Conservation (phyloP, 2,329 filamentous ascomycete species). For the Tolypocladium cylindrosporum region DNA sequence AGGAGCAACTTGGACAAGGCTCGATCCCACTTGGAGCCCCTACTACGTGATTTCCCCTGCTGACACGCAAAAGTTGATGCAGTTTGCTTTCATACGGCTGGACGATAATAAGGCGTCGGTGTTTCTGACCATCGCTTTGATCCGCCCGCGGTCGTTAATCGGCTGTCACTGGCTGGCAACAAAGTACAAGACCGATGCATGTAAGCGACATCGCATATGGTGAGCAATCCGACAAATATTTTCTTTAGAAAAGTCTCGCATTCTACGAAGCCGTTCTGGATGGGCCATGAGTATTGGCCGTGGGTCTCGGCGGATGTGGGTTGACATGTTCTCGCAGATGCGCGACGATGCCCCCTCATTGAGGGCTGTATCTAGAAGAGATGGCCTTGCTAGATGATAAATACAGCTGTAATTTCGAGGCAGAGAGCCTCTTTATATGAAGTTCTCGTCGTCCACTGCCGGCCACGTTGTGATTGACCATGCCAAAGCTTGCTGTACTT, state of each 20-base stretch:
- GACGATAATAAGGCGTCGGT: not conserved
- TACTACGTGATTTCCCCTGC: slow-evolving; percentile 6
- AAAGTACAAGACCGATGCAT: not conserved
- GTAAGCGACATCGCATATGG: not conserved
- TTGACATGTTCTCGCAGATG: slow-evolving; percentile 7
- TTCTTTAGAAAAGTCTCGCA: not conserved
- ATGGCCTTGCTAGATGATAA: slow-evolving; percentile 18
- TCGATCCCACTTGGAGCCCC: slow-evolving; percentile 6
- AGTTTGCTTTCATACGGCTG: not conserved
- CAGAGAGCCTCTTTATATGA: not conserved
- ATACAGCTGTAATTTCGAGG: slow-evolving; percentile 14
- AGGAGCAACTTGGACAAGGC: slow-evolving; percentile 9
- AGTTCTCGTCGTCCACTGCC: too few species aligned
- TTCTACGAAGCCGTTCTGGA: not conserved
- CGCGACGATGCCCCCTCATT: slow-evolving; percentile 6
- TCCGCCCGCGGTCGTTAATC: not conserved
- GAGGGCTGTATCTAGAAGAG: slow-evolving; percentile 17
- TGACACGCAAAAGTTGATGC: slow-evolving; percentile 12
- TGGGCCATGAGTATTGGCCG: not conserved
- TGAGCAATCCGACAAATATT: not conserved
- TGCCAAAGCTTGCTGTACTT: not conserved
- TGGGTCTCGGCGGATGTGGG: not conserved
- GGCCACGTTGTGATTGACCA: not conserved
- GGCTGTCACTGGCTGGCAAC: not conserved
- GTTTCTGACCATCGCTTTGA: not conserved